Percentiles rank a stretch among this genome's conserved stretches.
phyloP scores from a whole-genome alignment of 768 basidiomycete genomes.

The Lactarius sp. region DNA sequence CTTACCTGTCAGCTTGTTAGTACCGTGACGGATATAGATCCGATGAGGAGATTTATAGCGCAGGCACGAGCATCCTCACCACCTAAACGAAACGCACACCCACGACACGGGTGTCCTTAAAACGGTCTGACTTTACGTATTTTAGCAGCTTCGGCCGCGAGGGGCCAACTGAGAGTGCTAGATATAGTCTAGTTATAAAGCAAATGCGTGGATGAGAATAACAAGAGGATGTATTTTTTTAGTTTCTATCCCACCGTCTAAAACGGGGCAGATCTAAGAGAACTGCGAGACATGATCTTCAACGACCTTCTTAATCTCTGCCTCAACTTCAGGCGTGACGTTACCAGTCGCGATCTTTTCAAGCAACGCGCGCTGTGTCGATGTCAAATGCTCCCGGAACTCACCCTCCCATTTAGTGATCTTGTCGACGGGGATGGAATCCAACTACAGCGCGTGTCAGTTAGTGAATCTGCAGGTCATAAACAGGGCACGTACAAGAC shows the following conservation, averaged over 20 bases:
- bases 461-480: not conserved
- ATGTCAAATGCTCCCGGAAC: conserved; percentile 82
- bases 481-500: conserved; percentile 60
- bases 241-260: conserved; percentile 14
- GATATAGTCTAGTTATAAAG: conserved; percentile 21
- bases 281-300: conserved; percentile 85
- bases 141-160: not conserved
- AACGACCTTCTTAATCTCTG: conserved; percentile 91
- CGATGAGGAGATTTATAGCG: no score
- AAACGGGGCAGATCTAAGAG: conserved; percentile 36
- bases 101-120: not conserved
- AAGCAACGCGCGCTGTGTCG: conserved; percentile 71
- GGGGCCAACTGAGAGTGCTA: not conserved
- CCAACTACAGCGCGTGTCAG: conserved; percentile 51
- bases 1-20: no score
- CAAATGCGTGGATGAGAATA: conserved; percentile 12
- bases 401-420: conserved; percentile 91
- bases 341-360: conserved; percentile 78
- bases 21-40: no score
- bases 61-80: no score
- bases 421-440: conserved; percentile 91
- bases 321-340: conserved; percentile 88
- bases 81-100: not conserved
- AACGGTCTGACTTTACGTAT: not conserved
- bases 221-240: conserved; percentile 19